Evolutionary conservation across 257 asterid species (phyloP), one percentile per base, ranked within the genome.

Genomic region (Plectranthus barbatus): DNA sequence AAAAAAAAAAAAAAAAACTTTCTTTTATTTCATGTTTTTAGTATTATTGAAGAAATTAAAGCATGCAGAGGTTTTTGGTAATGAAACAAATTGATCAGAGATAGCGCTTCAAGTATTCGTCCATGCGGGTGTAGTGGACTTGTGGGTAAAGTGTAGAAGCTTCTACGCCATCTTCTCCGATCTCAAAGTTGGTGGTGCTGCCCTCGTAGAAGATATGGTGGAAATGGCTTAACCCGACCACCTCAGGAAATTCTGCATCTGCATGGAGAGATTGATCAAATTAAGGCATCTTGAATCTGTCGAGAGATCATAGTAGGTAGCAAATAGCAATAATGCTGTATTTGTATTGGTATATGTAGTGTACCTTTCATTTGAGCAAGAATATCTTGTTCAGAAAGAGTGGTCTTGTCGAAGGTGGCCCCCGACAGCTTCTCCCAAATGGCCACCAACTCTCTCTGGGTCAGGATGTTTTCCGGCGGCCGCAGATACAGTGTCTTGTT

Each of bases 201-300:
- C 96, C 96, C 31, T 91, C 95, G 2, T 82, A 87, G 78, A 84
- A 87, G 1, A 91, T 77, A 62, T 87, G 91, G 39, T 87, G 84
- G 76, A 82, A 85, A 79, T 87, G 97, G 4, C 96, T 82, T n/a
- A 85, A 10, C 58, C 86, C n/a, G n/a, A n/a, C 96, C 17, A 83
- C 96, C 74, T 84, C 88, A 21, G 4, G 50, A 48, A 59, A 80
- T 45, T 83, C 84, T 17, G 70, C 74, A 29, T 55, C 97, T 85
- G 67, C 74, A 12, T 47, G 26, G 1, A 33, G 9, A 18, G 4
- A 11, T 24, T 7, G 12, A 48, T 8, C 17, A 7, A 7, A 45
- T 10, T 0, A 39, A 39, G 10, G 13, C 12, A 6, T 34, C 1
- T 23, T 23, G 36, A 26, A 26, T 26, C 5, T 26, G 2, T 1